These are phyloP conservation scores for Sinapis alba DNA, from an alignment of 441 rosid genomes.

Conservation along the genomic window DNA sequence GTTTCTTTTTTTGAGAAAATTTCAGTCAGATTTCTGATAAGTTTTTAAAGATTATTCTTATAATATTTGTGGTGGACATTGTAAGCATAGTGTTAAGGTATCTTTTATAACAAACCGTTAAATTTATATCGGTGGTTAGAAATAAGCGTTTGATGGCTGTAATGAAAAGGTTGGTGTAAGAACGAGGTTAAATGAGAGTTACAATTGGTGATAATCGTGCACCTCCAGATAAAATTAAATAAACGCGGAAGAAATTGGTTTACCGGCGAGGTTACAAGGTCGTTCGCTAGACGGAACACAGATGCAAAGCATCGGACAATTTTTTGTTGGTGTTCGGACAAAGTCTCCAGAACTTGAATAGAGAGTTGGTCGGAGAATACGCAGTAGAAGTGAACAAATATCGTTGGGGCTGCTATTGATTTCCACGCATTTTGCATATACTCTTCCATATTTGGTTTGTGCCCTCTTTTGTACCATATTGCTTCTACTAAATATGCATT, in stretches of 20 bases:
- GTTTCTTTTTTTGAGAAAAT: too few relatives aligned
- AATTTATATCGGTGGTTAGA: too few relatives aligned
- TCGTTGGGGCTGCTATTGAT: slow-evolving; percentile 28
- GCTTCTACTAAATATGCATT: slow-evolving; percentile 42
- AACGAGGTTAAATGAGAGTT: background rate
- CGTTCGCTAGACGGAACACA: slow-evolving; percentile 39
- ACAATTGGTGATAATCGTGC: background rate
- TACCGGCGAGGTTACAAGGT: slow-evolving; percentile 50
- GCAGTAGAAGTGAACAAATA: slow-evolving; percentile 32
- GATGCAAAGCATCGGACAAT: slow-evolving; percentile 28
- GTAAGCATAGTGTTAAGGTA: background rate
- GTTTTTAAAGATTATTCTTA: too few relatives aligned
- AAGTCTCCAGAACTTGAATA: slow-evolving; percentile 4
- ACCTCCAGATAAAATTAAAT: background rate
- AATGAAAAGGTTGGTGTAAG: too few relatives aligned
- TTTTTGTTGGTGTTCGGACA: slow-evolving; percentile 21
- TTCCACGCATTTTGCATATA: slow-evolving; percentile 45
- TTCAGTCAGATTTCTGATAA: too few relatives aligned
- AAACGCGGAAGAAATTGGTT: background rate
- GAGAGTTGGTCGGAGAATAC: slow-evolving; percentile 1
- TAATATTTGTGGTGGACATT: background rate
- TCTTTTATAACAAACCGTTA: too few relatives aligned
- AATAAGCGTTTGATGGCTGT: too few relatives aligned
- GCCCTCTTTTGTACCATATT: slow-evolving; percentile 38
- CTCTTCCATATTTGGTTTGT: slow-evolving; percentile 37